These are phyloP conservation scores for Camelina neglecta DNA, from an alignment of 345 rosid species.

Conservation along the genomic window DNA sequence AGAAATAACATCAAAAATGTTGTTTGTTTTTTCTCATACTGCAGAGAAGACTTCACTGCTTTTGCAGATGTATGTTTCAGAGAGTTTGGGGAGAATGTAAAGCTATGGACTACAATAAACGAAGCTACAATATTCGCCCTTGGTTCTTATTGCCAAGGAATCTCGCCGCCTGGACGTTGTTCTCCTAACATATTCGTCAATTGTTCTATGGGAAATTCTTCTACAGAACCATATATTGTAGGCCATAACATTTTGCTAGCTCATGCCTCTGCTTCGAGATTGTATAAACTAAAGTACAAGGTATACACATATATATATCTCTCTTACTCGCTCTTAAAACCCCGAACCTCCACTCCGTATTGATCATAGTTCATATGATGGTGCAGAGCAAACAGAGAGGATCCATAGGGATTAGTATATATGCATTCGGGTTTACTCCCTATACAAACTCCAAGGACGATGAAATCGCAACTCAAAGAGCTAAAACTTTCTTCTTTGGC, in stretches of 20 bases:
- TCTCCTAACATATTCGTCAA: background rate
- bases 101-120: background rate
- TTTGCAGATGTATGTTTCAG: conserved; percentile 1
- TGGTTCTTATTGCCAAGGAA: background rate
- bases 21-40: background rate
- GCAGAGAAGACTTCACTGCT: conserved; percentile 1
- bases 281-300: background rate
- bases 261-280: background rate
- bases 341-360: background rate
- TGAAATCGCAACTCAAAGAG: background rate
- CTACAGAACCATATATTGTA: background rate
- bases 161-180: background rate
- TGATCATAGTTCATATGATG: background rate
- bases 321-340: background rate
- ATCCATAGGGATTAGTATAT: background rate
- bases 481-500: background rate
- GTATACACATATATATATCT: background rate
- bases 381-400: background rate
- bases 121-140: background rate
- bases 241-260: conserved; percentile 5
- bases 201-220: background rate
- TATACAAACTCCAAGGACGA: background rate
- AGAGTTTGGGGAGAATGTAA: conserved; percentile 1
- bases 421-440: background rate
- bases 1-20: background rate